phyloP scores from a whole-genome alignment of 1,139 yeast species.

The Blastobotrys indianensis region DNA sequence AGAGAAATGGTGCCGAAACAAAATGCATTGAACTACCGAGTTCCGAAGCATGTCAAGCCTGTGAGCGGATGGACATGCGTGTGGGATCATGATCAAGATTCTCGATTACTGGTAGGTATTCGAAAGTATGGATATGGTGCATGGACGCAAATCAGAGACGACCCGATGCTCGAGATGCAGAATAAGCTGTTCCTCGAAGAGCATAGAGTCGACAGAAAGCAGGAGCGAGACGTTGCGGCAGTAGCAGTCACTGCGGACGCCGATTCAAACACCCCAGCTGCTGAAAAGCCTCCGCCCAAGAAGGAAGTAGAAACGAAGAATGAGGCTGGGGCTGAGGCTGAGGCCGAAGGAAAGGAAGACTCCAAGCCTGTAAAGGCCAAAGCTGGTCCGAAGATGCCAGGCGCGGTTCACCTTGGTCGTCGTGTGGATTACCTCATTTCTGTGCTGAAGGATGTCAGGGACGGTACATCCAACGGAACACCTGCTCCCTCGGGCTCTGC shows the following conservation, averaged over 20 bases:
- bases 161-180: constrained; percentile 82
- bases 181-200: constrained; percentile 67
- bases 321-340: not conserved
- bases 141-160: constrained; percentile 92
- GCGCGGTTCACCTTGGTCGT: constrained; percentile 89
- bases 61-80: constrained; percentile 89
- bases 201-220: constrained; percentile 37
- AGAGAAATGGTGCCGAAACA: constrained; percentile 53
- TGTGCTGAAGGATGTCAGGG: constrained; percentile 53
- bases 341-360: not conserved
- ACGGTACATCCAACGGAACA: constrained; percentile 30
- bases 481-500: not conserved
- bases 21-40: constrained; percentile 45
- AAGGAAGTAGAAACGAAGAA: not conserved
- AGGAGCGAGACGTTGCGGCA: constrained; percentile 35
- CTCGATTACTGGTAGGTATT: constrained; percentile 80
- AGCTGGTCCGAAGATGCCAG: constrained; percentile 66
- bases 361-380: constrained; percentile 16
- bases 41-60: constrained; percentile 62
- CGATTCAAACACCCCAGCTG: not conserved
- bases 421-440: constrained; percentile 81
- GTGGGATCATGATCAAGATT: constrained; percentile 81
- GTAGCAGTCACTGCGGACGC: not conserved
- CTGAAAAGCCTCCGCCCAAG: not conserved
- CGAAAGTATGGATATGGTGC: constrained; percentile 93